These are phyloP conservation scores for Raphanus raphanistrum DNA, from an alignment of 345 rosid species.

Conservation along the genomic window DNA sequence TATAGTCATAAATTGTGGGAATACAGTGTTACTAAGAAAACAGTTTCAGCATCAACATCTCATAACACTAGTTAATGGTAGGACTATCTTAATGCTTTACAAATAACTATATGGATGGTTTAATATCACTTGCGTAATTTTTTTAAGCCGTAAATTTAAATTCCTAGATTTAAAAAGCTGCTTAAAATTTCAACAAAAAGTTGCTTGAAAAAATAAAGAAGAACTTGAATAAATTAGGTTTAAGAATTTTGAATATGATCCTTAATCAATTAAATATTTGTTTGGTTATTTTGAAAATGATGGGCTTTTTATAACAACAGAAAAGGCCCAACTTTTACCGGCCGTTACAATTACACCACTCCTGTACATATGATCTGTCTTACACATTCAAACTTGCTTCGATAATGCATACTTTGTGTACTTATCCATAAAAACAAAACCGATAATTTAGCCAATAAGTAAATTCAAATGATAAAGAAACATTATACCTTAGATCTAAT, in stretches of 20 bases:
- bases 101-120: neutral
- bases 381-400: conserved; percentile 7
- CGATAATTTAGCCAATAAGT: neutral
- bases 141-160: neutral
- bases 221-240: neutral
- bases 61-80: neutral
- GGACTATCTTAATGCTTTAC: neutral
- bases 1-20: neutral
- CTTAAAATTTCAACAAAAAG: neutral
- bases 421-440: neutral
- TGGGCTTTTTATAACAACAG: neutral
- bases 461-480: neutral
- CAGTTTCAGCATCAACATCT: neutral
- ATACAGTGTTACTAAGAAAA: neutral
- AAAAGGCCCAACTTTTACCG: conserved; percentile 3
- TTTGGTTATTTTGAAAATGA: neutral
- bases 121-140: neutral
- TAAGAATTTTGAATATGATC: neutral
- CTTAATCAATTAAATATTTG: neutral
- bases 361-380: neutral
- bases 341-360: conserved; percentile 9
- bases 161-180: neutral
- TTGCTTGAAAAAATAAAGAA: neutral
- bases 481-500: neutral
- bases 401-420: neutral